phyloP scores from a whole-genome alignment of 2,329 filamentous ascomycete genomes.

The Dissoconium aciculare region DNA sequence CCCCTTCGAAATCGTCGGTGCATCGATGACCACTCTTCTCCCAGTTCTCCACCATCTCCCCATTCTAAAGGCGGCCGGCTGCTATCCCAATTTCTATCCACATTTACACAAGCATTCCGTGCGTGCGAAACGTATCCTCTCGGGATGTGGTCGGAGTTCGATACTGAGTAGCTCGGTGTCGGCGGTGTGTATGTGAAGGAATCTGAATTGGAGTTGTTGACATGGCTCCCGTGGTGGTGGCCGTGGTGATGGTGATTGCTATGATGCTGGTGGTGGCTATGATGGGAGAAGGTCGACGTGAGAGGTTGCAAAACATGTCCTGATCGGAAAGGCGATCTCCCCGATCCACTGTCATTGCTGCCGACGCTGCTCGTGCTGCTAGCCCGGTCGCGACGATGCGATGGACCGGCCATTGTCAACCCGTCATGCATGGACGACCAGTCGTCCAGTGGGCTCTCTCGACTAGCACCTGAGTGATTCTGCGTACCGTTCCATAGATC shows the following conservation, averaged over 20 bases:
- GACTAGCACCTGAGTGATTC: constrained; percentile 8
- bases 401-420: constrained; percentile 23
- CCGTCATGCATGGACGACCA: constrained; percentile 17
- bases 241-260: no score
- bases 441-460: constrained; percentile 17
- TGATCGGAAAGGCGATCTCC: constrained; percentile 17
- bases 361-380: constrained; percentile 30
- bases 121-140: constrained; percentile 81
- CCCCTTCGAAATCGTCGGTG: constrained; percentile 76
- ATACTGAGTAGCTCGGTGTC: constrained; percentile 68
- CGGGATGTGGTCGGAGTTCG: constrained; percentile 65
- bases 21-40: constrained; percentile 94
- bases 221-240: no score
- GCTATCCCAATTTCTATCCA: constrained; percentile 97
- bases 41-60: constrained; percentile 75
- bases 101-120: constrained; percentile 64
- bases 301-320: constrained; percentile 14
- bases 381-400: constrained; percentile 33
- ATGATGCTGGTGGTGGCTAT: no score
- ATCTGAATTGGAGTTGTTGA: no score
- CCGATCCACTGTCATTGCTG: constrained; percentile 17
- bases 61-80: constrained; percentile 63
- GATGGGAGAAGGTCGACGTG: constrained; percentile 16
- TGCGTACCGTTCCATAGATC: constrained; percentile 33
- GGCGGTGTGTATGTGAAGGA: constrained; percentile 52